Base-by-base conservation (phyloP, 2,329 filamentous ascomycete species). In the Seiridium unicorne region DNA sequence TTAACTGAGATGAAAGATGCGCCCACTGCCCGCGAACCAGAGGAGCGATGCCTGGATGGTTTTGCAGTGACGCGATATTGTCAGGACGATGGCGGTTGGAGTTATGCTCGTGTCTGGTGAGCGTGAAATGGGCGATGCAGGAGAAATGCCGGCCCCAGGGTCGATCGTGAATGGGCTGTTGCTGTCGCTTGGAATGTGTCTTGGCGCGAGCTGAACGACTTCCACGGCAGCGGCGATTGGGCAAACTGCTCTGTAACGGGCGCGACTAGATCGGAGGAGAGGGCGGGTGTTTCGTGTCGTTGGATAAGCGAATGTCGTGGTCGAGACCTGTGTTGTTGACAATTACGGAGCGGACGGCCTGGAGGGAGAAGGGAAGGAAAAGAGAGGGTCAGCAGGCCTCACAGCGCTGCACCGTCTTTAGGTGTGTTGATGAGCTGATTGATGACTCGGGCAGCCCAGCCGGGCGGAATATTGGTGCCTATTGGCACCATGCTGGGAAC, bases 371-470 rank as follows among this genome's bases (percentile, higher is more conserved):
- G 35, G 26, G 8, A 34, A 9, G 31, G 18, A 44, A 44, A 55
- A 44, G 38, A 55, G 51, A 55, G 51, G 38, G 49, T 26, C 51
- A 55, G 51, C 38, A 38, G 51, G 51, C 51, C 36, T 42, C 51
- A 38, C 31, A 26, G 18, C 18, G 18, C 18, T 26, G 18, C 18
- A 26, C 18, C 18, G 18, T 26, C 18, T 26, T 26, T 26, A 26
- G 35, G n/a, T 35, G 32, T 36, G 31, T 36, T 46, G 49, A 32
- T 54, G 57, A 59, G 49, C 49, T 58, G 56, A 58, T 48, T 55
- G 57, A 55, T 59, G 49, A 59, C 57, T 59, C 49, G 49, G 49
- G 36, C 57, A 47, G 51, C 47, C 35, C 42, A 42, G 56, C 56
- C 56, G 46, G 18, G 38, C 11, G 44, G n/a, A 44, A 51, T 49